phyloP scores from a whole-genome alignment of 2,329 filamentous ascomycete species.

The Ceratocystis cacaofunesta region DNA sequence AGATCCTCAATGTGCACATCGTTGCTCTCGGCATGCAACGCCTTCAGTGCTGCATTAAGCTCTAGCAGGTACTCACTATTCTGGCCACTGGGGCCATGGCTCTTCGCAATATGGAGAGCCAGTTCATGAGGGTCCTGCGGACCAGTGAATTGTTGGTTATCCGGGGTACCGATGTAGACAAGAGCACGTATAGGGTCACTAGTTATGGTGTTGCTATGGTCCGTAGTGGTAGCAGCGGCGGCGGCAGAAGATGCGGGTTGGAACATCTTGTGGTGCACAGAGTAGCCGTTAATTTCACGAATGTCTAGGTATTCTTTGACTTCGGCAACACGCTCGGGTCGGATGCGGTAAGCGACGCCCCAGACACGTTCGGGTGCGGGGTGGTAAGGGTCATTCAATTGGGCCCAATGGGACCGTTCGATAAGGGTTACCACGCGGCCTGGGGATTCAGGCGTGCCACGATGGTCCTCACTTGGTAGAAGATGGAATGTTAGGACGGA shows the following conservation, averaged over 20 bases:
- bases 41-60: conserved; percentile 59
- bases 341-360: conserved; percentile 86
- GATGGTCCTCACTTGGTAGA: conserved; percentile 68
- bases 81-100: conserved; percentile 68
- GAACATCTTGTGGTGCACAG: conserved; percentile 81
- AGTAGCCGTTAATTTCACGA: conserved; percentile 93
- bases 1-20: conserved; percentile 79
- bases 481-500: too few species aligned
- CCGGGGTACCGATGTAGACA: conserved; percentile 87
- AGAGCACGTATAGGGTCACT: conserved; percentile 37
- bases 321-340: conserved; percentile 53
- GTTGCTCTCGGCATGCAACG: conserved; percentile 58
- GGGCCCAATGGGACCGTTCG: conserved; percentile 67
- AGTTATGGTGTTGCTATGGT: too few species aligned
- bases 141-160: conserved; percentile 83
- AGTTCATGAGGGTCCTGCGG: conserved; percentile 64
- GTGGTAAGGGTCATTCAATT: conserved; percentile 52
- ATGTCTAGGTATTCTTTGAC: conserved; percentile 88
- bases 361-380: conserved; percentile 55
- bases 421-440: conserved; percentile 91
- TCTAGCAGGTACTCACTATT: conserved; percentile 82
- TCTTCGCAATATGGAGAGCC: conserved; percentile 65
- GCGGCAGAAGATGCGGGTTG: conserved; percentile 36
- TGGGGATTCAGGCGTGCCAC: conserved; percentile 74
- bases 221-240: conserved; percentile 22